Evolutionary conservation across 192 early-diverging fungal species (phyloP), one percentile per base, ranked within the genome.

Genomic region (Coemansia sp.): DNA sequence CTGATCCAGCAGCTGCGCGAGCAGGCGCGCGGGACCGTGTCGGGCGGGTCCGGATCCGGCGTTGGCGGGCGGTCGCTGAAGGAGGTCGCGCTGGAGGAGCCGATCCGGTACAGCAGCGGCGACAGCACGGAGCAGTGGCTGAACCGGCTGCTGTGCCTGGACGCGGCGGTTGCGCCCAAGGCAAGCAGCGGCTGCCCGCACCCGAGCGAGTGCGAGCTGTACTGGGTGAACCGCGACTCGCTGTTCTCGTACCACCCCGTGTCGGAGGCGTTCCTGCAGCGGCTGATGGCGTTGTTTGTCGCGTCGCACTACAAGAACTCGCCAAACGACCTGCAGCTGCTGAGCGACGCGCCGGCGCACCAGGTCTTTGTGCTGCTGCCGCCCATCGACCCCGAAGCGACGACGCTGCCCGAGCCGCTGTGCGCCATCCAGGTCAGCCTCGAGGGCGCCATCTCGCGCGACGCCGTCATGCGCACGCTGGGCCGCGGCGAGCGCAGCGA

Each of bases 221-320:
- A 89, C 80, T 95, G 92, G 71, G 92, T 99, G 51, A 95, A 94
- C 77, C 89, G 97, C 55, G 97, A 99, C 72, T 94, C 97, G 27
- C 84, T 99, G 47, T 99, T 99, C 83, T 97, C 94, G 31, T 97
- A 91, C 76, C 97, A 99, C 70, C 94, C 95, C 8, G 95, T 95
- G 6, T 90, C 88, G 11, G 97, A 99, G 70, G 87, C 90, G 2
- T 99, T 99, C 73, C 74, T 99, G 81, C 97, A 97, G 77, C 89
- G 89, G 45, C 97, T 99, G 88, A 95, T 99, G 93, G 84, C 88
- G 4, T 73, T 99, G 29, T 99, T 98, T 60, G 95, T 98, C 25
- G 92, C 97, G 21, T 94, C 92, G 73, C 97, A 99, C 75, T 99
- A 99, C 88, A 99, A 99, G 77, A 99, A 99, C 81, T 91, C 90